Evolutionary conservation across 2,329 filamentous ascomycete species (phyloP).

Genomic region (Nemania abortiva): DNA sequence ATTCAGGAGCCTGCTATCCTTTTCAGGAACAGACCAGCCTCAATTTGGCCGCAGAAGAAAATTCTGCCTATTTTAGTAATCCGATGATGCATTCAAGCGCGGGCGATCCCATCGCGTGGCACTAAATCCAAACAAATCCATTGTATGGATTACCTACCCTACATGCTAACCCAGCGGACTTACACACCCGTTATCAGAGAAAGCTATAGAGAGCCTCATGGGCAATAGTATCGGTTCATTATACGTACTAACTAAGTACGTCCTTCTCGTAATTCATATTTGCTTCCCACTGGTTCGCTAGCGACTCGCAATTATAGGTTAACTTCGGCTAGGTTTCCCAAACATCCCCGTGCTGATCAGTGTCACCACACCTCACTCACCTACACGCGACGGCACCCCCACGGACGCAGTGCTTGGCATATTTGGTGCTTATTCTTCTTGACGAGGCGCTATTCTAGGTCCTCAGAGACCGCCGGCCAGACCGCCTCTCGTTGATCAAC

Average conservation of each 20-base stretch:
- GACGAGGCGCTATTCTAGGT: not conserved
- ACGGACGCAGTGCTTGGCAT: not conserved
- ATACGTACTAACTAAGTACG: not conserved
- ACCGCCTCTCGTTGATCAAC: not conserved
- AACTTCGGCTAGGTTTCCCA: not conserved
- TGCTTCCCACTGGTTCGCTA: not conserved
- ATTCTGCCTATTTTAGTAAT: slow-evolving; percentile 1
- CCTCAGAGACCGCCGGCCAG: not conserved
- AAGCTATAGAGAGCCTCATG: not conserved
- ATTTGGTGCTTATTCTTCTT: not conserved
- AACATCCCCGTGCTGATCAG: not conserved
- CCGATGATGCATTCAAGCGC: not conserved
- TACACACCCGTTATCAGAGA: not conserved
- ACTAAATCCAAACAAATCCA: not conserved
- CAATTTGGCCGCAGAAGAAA: not conserved
- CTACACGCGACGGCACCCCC: not conserved
- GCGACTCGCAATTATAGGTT: not conserved
- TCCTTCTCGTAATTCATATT: not conserved
- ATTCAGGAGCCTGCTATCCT: not conserved
- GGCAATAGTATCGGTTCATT: not conserved
- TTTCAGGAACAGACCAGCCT: not conserved
- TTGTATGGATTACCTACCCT: not conserved
- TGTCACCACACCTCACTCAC: not conserved
- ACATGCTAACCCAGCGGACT: not conserved
- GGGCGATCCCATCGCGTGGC: not conserved